Base-by-base conservation (phyloP, 2,329 filamentous ascomycete species). In the Neopestalotiopsis clavispora region DNA sequence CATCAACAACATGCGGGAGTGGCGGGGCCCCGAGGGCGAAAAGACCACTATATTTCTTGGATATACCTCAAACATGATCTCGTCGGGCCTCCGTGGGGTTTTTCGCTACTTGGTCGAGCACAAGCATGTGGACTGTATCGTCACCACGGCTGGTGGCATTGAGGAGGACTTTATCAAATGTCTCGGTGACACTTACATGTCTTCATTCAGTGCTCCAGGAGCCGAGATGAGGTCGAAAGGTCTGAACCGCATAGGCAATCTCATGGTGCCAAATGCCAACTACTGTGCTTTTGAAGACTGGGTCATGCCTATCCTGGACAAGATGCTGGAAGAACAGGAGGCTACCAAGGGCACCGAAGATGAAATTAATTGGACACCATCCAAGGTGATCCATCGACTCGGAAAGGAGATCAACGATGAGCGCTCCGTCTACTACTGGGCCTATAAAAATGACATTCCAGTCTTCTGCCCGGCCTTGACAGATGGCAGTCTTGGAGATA, bases 141-240 rank as follows among this genome's bases (percentile, higher is more conserved):
- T 99, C 70, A 97, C 96, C 30, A 97, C 96, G 0, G 96, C 96
- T 0, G 96, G 96, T 59, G 96, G 96, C 64, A 89, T 99, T 66
- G 96, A 99, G 81, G 96, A 99, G 80, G 96, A 99, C 81, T 91
- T 99, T 69, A 99, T 99, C 87, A 99, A 99, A 84, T 99, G 96
- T 76, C 90, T 99, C 2, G 96, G 92, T 12, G 91, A 94, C 66
- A 99, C 96, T 0, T 99, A 98, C 80, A 90, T 98, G 78, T 94
- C 94, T 59, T 91, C 93, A 1, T 99, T 98, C 82, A 89, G 87
- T 65, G 91, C 93, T 0, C 83, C 87, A 0, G 96, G 96, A 14
- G 91, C 92, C 9, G 88, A 89, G 1, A 87, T 99, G 28, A 93
- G 96, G 52, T 87, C 90, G 71, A 92, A 94, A 78, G 96, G 96